These are phyloP conservation scores for Saturnispora gosingensis DNA, from an alignment of 805 yeast genomes.

Conservation along the genomic window DNA sequence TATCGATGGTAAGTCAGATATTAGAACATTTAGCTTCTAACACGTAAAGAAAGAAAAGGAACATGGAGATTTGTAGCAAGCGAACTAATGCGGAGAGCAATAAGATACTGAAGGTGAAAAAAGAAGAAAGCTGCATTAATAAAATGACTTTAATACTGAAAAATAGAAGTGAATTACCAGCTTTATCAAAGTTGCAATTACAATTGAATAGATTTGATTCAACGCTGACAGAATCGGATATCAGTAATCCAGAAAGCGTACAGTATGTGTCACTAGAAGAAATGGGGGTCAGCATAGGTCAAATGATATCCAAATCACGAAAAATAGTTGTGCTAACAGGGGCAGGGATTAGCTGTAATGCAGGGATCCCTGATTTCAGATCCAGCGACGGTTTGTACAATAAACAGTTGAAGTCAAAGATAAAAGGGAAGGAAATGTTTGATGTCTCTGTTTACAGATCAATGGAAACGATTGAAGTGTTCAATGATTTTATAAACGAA, in stretches of 20 bases:
- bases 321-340: conserved; percentile 74
- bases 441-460: conserved; percentile 76
- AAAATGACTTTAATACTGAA: conserved; percentile 2
- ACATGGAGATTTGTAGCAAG: background rate
- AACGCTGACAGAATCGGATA: conserved; percentile 4
- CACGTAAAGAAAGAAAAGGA: background rate
- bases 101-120: background rate
- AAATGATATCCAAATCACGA: conserved; percentile 36
- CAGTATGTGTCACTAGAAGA: conserved; percentile 5
- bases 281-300: conserved; percentile 27
- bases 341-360: conserved; percentile 94
- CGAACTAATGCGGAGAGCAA: background rate
- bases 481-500: conserved; percentile 82
- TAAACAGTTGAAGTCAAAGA: conserved; percentile 35
- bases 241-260: background rate
- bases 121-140: background rate
- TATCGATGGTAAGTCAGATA: background rate
- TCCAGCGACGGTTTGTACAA: conserved; percentile 78
- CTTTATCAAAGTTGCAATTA: background rate
- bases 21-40: background rate
- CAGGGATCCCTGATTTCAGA: conserved; percentile 95
- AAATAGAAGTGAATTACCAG: background rate
- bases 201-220: conserved; percentile 5
- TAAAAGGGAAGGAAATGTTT: conserved; percentile 84
- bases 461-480: conserved; percentile 54